Evolutionary conservation across 2,329 filamentous ascomycete genomes (phyloP).

Genomic region (Venturia asperata): DNA sequence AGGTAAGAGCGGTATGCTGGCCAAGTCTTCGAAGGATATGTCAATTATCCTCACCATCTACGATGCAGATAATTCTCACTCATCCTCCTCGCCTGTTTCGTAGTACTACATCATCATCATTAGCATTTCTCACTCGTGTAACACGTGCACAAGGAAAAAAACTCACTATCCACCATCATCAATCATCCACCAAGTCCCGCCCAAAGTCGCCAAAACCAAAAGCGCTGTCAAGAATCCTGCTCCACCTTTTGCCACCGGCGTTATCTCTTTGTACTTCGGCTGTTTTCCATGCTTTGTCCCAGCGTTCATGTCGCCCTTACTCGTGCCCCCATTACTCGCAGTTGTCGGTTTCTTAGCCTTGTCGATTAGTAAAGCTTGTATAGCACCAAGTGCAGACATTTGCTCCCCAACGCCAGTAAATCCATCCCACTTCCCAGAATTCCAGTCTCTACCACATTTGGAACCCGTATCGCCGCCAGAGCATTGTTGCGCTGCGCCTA

Average conservation of each 20-base stretch:
- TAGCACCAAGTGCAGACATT: slow-evolving; percentile 61
- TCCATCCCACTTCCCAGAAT: slow-evolving; percentile 41
- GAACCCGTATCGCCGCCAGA: slow-evolving; percentile 45
- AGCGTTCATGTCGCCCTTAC: slow-evolving; percentile 40
- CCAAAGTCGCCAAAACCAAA: slow-evolving; percentile 48
- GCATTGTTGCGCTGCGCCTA: slow-evolving; percentile 56
- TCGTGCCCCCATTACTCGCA: slow-evolving; percentile 51
- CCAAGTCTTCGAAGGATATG: no score
- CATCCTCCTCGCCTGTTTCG: slow-evolving; percentile 8
- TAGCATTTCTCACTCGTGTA: neutral
- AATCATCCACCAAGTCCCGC: slow-evolving; percentile 49
- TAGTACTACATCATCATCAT: neutral
- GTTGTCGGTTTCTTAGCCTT: slow-evolving; percentile 31
- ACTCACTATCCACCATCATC: slow-evolving; percentile 19
- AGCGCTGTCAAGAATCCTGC: slow-evolving; percentile 59
- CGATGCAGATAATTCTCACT: slow-evolving; percentile 3
- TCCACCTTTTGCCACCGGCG: slow-evolving; percentile 58
- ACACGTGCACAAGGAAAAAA: neutral
- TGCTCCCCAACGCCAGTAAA: slow-evolving; percentile 60
- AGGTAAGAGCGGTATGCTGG: no score
- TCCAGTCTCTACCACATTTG: slow-evolving; percentile 59
- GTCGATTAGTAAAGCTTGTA: slow-evolving; percentile 53
- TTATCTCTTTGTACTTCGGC: slow-evolving; percentile 33
- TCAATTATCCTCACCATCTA: neutral
- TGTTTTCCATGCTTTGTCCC: slow-evolving; percentile 25